Percentiles rank a stretch among this genome's conserved stretches.
phyloP scores from a whole-genome alignment of 2,329 filamentous ascomycete species.

The Verticillium tricorpus region DNA sequence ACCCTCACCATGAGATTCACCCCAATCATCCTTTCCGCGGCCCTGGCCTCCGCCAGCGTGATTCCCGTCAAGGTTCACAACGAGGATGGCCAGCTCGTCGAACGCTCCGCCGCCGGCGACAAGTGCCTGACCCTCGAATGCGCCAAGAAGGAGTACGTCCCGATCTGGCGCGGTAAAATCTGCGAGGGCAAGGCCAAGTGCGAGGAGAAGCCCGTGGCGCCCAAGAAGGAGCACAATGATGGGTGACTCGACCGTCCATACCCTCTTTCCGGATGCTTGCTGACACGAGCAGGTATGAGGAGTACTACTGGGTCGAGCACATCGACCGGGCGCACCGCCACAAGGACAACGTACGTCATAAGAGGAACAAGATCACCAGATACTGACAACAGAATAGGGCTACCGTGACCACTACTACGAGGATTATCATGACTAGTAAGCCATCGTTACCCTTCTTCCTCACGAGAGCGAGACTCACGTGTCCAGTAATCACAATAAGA shows the following conservation, averaged over 20 bases:
- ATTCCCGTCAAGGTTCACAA: not conserved
- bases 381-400: not conserved
- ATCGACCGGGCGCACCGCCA: not conserved
- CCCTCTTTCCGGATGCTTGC: not conserved
- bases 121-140: not conserved
- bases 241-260: not conserved
- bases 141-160: not conserved
- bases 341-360: not conserved
- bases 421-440: not conserved
- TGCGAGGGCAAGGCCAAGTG: not conserved
- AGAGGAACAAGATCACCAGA: not conserved
- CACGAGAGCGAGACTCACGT: not conserved
- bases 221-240: not conserved
- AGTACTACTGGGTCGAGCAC: constrained; percentile 3
- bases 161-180: not conserved
- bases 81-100: not conserved
- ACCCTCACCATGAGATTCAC: constrained; percentile 6
- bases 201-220: not conserved
- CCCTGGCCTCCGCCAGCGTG: not conserved
- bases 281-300: not conserved
- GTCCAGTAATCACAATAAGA: not conserved
- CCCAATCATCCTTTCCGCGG: constrained; percentile 1
- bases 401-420: not conserved
- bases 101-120: not conserved
- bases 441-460: not conserved